Base-by-base conservation (phyloP, 169 alveolate species). In the Cyclospora cayetanensis region DNA sequence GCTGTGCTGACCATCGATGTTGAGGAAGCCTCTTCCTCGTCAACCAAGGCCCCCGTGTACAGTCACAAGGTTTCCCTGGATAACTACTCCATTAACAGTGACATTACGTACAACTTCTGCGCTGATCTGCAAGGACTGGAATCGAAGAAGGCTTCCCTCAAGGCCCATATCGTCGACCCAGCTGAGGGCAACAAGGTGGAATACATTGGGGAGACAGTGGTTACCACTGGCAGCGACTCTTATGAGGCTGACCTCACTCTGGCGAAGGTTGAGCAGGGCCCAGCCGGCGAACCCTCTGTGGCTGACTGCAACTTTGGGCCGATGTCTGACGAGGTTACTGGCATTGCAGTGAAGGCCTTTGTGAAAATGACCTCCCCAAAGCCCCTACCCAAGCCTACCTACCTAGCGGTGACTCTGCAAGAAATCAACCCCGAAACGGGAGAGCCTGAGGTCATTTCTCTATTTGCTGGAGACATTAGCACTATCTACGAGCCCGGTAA, bases 141-240 rank as follows among this genome's bases (percentile, higher is more conserved):
- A 1, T 70, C 89, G 1, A 46, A 80, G 52, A 80, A 53, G 72
- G 50, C 53, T 7, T 80, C 89, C 1, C 89, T 80, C 39, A 80
- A 80, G 76, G 89, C 76, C 35, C 89, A 63, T 37, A 18, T 80
- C 76, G 29, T 42, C 5, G 89, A 80, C 35, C 74, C 70, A 18
- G 53, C 37, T 12, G 89, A 39, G 5, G 89, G 53, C n/a, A 74
- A 60, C 55, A 80, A 52, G 74, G 89, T 80, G 50, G 89, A 80
- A 25, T 80, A 46, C 76, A 80, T 80, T 27, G 89, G 89, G 37
- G 89, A 80, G 74, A 80, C 89, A 1, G 89, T 80, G n/a, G 89
- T 80, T 0, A 80, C 89, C 3, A 74, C 89, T 22, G 89, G 89
- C 9, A 80, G 89, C 74, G 89, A 80, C 89, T 34, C 31, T 63